phyloP scores from a whole-genome alignment of 75 land plant genomes.

The Ceratopteris richardii region DNA sequence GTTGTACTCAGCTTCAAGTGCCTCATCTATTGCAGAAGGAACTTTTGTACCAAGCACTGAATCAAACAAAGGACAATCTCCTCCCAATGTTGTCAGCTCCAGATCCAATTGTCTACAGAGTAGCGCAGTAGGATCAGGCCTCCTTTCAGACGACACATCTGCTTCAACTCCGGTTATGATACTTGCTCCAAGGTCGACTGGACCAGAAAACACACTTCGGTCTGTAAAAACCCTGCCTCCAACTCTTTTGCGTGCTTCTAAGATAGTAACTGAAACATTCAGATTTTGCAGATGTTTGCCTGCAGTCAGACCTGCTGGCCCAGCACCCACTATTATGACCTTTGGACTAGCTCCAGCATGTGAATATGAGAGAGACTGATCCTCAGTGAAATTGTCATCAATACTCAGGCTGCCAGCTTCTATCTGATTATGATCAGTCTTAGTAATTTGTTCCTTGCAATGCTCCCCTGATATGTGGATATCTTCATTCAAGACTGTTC shows the following conservation, averaged over 20 bases:
- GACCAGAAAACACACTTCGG: slow-evolving; percentile 72
- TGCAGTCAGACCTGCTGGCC: slow-evolving; percentile 93
- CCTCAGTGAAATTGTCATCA: too few relatives aligned
- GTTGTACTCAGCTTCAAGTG: slow-evolving; percentile 88
- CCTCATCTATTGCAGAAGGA: slow-evolving; percentile 72
- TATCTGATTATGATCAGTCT: too few relatives aligned
- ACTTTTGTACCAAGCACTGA: slow-evolving; percentile 73
- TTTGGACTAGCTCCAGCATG: slow-evolving; percentile 7
- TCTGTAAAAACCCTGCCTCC: slow-evolving; percentile 96
- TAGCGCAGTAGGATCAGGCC: slow-evolving; percentile 90
- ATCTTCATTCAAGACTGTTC: too few relatives aligned
- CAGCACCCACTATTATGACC: slow-evolving; percentile 82
- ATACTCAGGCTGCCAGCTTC: too few relatives aligned
- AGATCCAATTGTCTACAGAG: slow-evolving; percentile 86
- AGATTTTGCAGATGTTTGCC: slow-evolving; percentile 84
- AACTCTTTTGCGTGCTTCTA: slow-evolving; percentile 82
- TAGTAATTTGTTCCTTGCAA: too few relatives aligned
- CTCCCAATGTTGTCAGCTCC: slow-evolving; percentile 77
- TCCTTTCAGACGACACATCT: slow-evolving; percentile 82
- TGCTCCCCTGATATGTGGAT: too few relatives aligned
- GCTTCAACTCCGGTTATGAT: slow-evolving; percentile 97
- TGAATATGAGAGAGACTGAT: too few relatives aligned
- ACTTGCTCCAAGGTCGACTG: slow-evolving; percentile 98
- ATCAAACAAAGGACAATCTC: slow-evolving; percentile 96
- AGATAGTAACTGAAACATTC: slow-evolving; percentile 59